Conservation (phyloP, 1,284 basidiomycete species). For the Leccinum insolens region DNA sequence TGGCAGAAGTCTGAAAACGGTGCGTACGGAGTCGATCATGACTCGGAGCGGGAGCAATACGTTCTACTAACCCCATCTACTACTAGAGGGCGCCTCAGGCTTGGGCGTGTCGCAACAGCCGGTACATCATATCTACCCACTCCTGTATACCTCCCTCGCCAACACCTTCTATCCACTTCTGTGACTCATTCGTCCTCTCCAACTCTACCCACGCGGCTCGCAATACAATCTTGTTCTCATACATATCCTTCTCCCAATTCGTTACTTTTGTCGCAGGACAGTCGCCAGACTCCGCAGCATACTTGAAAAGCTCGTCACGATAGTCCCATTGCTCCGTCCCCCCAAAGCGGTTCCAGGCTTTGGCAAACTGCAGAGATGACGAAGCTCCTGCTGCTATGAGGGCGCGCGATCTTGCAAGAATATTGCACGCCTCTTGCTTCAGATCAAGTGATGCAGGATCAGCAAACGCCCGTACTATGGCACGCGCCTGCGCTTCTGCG, state of each 20-base stretch:
- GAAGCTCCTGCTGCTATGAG: constrained; percentile 39
- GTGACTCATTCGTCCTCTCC: constrained; percentile 56
- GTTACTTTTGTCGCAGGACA: constrained; percentile 41
- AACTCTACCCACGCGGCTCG: constrained; percentile 61
- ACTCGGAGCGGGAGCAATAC: background rate
- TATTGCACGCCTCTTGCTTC: constrained; percentile 46
- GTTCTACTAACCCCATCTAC: background rate
- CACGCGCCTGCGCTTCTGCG: constrained; percentile 68
- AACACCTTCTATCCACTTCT: constrained; percentile 61
- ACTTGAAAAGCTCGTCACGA: constrained; percentile 56
- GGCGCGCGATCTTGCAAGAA: constrained; percentile 50
- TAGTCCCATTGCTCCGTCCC: constrained; percentile 67
- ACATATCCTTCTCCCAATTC: constrained; percentile 62
- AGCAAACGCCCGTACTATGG: constrained; percentile 54
- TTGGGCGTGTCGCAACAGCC: constrained; percentile 44
- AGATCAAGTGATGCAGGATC: constrained; percentile 52
- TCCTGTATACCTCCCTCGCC: constrained; percentile 57
- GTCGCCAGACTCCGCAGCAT: constrained; percentile 41
- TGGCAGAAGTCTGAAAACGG: background rate
- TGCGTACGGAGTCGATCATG: background rate
- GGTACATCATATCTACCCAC: constrained; percentile 64
- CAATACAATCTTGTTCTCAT: constrained; percentile 50
- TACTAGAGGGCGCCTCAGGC: background rate
- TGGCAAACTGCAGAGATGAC: constrained; percentile 44
- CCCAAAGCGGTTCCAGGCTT: constrained; percentile 56